Base-by-base conservation (phyloP, 2,329 filamentous ascomycete genomes). In the Keithomyces neogunnii region DNA sequence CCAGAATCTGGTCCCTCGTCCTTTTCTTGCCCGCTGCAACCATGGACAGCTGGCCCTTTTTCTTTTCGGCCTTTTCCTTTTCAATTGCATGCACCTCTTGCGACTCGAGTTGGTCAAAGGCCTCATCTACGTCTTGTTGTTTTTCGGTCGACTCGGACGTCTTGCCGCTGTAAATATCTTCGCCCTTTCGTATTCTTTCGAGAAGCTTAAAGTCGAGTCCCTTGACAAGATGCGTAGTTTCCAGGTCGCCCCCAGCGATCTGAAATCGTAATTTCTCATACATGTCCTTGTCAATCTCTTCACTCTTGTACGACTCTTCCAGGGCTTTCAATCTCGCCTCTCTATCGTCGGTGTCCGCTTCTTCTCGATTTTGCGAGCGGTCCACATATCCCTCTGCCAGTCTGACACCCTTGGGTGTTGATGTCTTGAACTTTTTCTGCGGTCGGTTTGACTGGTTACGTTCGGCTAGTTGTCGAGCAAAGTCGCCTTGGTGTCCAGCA, bases 181-280 rank as follows among this genome's bases (percentile, higher is more conserved):
- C 87, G 40, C 86, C 88, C 51, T 76, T 78, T 54, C 78, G 78
- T 53, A 87, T 77, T 57, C 84, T 76, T 65, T 87, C 81, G 31
- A 91, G 72, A 10, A 97, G 73, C 66, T 87, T 86, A 65, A 89
- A 87, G 68, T 99, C 93, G 47, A 99, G 70, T 0, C 93, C 93
- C 64, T 96, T 97, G 46, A 97, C 85, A 57, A 96, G 70, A 74
- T 96, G 89, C 11, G 90, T 95, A 59, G 83, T 89, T 11, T 74
- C 74, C 28, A 91, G 69, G 65, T 95, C 87, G 6, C 91, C 92
- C 3, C 90, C 91, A 1, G 89, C 81, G 51, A 96, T 89, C 59
- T 95, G 80, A 56, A 80, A 80, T 35, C 86, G 76, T 40, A 92
- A 67, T 60, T 78, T 82, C 60, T 92, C 84, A 65, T 95, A 96